Conservation (phyloP, 2,329 filamentous ascomycete species). For the Sclerotinia trifoliorum region DNA sequence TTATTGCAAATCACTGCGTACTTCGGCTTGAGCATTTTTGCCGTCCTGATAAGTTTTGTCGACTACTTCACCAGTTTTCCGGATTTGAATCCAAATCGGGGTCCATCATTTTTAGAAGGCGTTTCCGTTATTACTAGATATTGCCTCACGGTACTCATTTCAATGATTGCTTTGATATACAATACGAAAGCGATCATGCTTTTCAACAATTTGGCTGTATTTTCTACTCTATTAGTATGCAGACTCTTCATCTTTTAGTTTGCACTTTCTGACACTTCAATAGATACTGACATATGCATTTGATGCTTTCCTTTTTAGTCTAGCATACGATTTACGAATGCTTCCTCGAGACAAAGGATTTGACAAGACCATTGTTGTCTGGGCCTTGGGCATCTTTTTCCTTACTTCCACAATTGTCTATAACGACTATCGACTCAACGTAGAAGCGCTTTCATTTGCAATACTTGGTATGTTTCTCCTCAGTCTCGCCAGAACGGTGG, state of each 20-base stretch:
- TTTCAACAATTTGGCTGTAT: constrained; percentile 33
- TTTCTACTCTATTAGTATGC: constrained; percentile 36
- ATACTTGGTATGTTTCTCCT: constrained; percentile 28
- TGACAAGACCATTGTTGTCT: constrained; percentile 24
- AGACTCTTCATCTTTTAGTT: neutral
- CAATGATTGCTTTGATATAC: constrained; percentile 17
- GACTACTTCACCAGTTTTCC: constrained; percentile 24
- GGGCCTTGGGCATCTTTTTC: constrained; percentile 27
- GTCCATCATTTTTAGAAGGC: neutral
- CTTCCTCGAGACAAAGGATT: constrained; percentile 26
- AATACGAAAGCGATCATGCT: constrained; percentile 29
- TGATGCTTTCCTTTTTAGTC: constrained; percentile 33
- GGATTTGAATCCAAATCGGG: neutral
- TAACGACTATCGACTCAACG: constrained; percentile 35
- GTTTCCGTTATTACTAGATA: constrained; percentile 12
- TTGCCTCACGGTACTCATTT: constrained; percentile 9
- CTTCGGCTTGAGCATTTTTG: constrained; percentile 23
- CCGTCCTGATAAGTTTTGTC: constrained; percentile 24
- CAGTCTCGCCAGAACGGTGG: constrained; percentile 33
- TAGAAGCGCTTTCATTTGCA: constrained; percentile 26
- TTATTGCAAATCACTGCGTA: constrained; percentile 34
- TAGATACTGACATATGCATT: constrained; percentile 37
- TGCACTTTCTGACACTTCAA: constrained; percentile 18
- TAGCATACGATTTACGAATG: constrained; percentile 27
- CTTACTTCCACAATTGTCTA: constrained; percentile 23